Percentiles rank a stretch among this genome's conserved stretches.
Conservation (phyloP, 495 filamentous ascomycete genomes). For the Annulohypoxylon stygium region DNA sequence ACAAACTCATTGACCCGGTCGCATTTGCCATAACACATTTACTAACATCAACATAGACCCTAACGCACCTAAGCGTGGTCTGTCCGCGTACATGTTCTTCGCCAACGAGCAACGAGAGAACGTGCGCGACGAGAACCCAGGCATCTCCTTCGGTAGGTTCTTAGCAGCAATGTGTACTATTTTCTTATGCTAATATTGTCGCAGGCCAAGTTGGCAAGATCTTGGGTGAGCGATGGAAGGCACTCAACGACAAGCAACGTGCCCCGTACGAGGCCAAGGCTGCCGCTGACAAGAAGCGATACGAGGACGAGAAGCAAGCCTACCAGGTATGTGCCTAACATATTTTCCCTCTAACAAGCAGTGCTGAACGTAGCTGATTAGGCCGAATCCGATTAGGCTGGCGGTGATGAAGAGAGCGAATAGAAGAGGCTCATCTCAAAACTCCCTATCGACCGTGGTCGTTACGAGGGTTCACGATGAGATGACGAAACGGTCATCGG, state of each 20-base stretch:
- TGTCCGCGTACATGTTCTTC: slow-evolving; percentile 99
- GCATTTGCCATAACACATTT: background rate
- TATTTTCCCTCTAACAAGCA: slow-evolving; percentile 31
- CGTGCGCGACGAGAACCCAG: slow-evolving; percentile 97
- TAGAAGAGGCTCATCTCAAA: slow-evolving; percentile 32
- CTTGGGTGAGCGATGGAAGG: slow-evolving; percentile 98
- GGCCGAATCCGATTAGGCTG: slow-evolving; percentile 63
- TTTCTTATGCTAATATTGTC: slow-evolving; percentile 17
- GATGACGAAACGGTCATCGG: slow-evolving; percentile 47
- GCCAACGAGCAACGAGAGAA: slow-evolving; percentile 99
- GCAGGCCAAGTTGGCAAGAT: slow-evolving; percentile 96
- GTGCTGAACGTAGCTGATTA: slow-evolving; percentile 47
- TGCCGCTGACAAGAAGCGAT: slow-evolving; percentile 96
- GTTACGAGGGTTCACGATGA: slow-evolving; percentile 50
- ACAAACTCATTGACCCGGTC: background rate
- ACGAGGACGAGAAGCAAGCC: slow-evolving; percentile 94
- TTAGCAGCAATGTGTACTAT: background rate
- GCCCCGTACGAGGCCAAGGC: slow-evolving; percentile 96
- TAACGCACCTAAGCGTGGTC: slow-evolving; percentile 98
- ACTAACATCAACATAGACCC: slow-evolving; percentile 73
- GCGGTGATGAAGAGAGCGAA: slow-evolving; percentile 58
- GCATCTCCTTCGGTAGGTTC: slow-evolving; percentile 90
- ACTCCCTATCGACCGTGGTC: slow-evolving; percentile 38
- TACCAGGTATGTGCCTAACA: slow-evolving; percentile 77
- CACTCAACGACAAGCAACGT: slow-evolving; percentile 86